These are phyloP conservation scores for Didymella pinodella DNA, from an alignment of 2,329 filamentous ascomycete species.

Conservation along the genomic window DNA sequence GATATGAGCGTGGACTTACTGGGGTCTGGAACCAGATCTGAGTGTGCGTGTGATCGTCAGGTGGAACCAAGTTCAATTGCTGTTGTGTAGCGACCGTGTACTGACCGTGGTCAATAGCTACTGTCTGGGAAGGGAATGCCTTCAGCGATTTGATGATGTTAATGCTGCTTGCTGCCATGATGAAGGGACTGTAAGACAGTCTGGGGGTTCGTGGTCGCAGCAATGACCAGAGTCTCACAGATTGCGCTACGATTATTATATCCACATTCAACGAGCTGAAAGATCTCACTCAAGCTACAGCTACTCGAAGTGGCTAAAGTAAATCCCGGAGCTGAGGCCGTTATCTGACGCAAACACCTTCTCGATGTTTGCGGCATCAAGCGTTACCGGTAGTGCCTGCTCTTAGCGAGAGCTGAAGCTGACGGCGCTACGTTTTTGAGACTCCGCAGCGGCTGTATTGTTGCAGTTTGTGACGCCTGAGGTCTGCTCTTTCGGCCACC, in stretches of 20 bases:
- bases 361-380: not conserved
- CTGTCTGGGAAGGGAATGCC: not conserved
- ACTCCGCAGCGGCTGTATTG: not conserved
- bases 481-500: not conserved
- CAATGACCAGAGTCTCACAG: not conserved
- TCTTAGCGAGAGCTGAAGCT: not conserved
- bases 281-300: not conserved
- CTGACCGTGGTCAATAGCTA: not conserved
- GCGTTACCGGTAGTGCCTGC: not conserved
- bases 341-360: not conserved
- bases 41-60: slow-evolving; percentile 1
- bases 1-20: not conserved
- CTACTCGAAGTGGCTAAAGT: not conserved
- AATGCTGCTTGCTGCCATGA: not conserved
- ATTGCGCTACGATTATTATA: not conserved
- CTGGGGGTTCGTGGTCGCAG: not conserved
- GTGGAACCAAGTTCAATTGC: not conserved
- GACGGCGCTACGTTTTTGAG: not conserved
- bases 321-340: not conserved
- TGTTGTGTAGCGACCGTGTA: not conserved
- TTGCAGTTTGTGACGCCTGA: not conserved
- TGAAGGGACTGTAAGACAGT: not conserved
- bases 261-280: not conserved
- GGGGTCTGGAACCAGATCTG: slow-evolving; percentile 4
- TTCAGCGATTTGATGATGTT: not conserved